Evolutionary conservation across 2,329 filamentous ascomycete species (phyloP).

Genomic region (Colletotrichum karsti): DNA sequence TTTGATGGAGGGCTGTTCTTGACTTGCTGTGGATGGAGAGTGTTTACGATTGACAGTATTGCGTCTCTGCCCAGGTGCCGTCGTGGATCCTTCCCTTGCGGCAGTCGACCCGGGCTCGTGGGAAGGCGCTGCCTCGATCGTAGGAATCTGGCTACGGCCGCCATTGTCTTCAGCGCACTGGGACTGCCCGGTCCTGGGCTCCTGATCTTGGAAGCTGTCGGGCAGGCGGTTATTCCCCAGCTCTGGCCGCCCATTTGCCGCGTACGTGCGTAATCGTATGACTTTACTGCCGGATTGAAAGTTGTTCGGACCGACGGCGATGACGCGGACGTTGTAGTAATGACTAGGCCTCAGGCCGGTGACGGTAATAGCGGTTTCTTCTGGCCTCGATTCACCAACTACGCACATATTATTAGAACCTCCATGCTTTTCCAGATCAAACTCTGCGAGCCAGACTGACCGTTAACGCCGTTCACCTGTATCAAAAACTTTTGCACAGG

Average conservation of each 20-base stretch:
- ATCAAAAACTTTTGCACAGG: slow-evolving; percentile 88
- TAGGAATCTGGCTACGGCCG: slow-evolving; percentile 59
- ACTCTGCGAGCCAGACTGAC: slow-evolving; percentile 55
- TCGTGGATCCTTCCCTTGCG: slow-evolving; percentile 69
- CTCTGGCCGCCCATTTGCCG: slow-evolving; percentile 69
- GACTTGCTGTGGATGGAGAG: slow-evolving; percentile 56
- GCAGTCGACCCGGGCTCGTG: slow-evolving; percentile 69
- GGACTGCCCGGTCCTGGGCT: slow-evolving; percentile 40
- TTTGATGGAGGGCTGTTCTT: slow-evolving; percentile 58
- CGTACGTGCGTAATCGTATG: slow-evolving; percentile 83
- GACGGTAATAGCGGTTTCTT: slow-evolving; percentile 90
- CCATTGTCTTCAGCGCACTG: slow-evolving; percentile 51
- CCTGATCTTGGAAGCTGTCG: slow-evolving; percentile 63
- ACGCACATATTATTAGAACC: neutral
- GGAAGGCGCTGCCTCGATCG: slow-evolving; percentile 68
- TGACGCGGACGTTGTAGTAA: slow-evolving; percentile 93
- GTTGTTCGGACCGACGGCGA: slow-evolving; percentile 89
- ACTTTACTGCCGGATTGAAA: slow-evolving; percentile 91
- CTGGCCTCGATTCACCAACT: slow-evolving; percentile 85
- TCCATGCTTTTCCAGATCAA: neutral
- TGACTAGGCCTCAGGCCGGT: slow-evolving; percentile 85
- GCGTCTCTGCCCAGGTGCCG: slow-evolving; percentile 56
- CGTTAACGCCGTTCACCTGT: slow-evolving; percentile 91
- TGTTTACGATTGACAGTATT: slow-evolving; percentile 78
- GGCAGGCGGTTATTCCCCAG: slow-evolving; percentile 65